A percentile compares a stretch with the other conserved stretches of the same genome.
These are phyloP conservation scores for Veloboletus limbatus DNA, from an alignment of 1,284 basidiomycete genomes.

Conservation along the genomic window DNA sequence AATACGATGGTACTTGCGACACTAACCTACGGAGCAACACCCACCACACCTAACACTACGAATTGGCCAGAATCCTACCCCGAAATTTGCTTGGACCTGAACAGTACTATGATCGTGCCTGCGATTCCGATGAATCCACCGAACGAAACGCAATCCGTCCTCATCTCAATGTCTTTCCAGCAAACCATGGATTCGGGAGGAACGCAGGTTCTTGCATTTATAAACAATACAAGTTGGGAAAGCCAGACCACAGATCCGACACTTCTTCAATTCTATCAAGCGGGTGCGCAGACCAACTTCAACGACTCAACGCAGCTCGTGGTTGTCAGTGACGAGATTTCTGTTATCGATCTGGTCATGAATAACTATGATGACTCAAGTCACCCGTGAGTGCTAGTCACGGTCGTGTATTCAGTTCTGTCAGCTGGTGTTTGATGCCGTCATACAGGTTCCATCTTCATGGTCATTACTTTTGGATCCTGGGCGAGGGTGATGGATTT, in stretches of 20 bases:
- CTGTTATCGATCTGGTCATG: conserved; percentile 26
- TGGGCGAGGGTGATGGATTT: conserved; percentile 26
- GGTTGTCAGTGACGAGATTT: conserved; percentile 28
- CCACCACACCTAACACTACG: conserved; percentile 23
- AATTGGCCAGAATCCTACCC: conserved; percentile 31
- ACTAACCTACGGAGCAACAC: conserved; percentile 25
- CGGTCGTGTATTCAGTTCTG: background rate
- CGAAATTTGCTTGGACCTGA: conserved; percentile 24
- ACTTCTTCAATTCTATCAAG: conserved; percentile 28
- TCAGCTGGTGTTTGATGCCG: background rate
- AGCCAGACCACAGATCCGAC: conserved; percentile 28
- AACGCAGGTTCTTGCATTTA: conserved; percentile 23
- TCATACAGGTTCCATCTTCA: conserved; percentile 31
- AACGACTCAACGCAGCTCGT: conserved; percentile 24
- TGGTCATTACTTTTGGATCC: conserved; percentile 30
- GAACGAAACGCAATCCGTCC: conserved; percentile 23
- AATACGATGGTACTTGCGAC: conserved; percentile 32
- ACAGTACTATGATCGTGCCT: conserved; percentile 32
- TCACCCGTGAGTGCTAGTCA: conserved; percentile 33
- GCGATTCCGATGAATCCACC: conserved; percentile 27
- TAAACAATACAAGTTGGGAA: conserved; percentile 32
- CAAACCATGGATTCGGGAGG: conserved; percentile 32
- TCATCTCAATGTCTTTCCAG: conserved; percentile 30
- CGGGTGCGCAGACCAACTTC: conserved; percentile 28
- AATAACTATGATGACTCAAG: conserved; percentile 32